Evolutionary conservation across 2,329 filamentous ascomycete genomes (phyloP), one percentile per base, ranked within the genome.

Genomic region (Aspergillus proliferans): DNA sequence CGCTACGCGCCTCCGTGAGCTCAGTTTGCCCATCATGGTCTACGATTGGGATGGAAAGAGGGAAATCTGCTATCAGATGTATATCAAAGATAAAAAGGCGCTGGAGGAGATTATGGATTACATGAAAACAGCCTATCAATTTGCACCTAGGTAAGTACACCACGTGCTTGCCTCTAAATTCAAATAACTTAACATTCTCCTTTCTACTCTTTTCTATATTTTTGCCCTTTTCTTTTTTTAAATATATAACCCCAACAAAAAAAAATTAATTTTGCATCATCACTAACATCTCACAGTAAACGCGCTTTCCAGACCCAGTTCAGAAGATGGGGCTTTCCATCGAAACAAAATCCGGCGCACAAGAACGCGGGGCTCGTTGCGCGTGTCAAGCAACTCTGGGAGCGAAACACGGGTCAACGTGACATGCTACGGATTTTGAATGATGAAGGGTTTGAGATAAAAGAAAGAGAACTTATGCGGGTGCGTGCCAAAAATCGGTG

Each of bases 301-400:
- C 83, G 87, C 52, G 84, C 85, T 40, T 88, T 85, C 53, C 86
- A 89, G 66, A 82, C 78, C 3, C 85, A 89, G 58, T 88, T 90
- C 69, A 85, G 83, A 62, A 77, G 82, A 64, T 93, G 88, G 88
- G 79, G 82, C 6, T 92, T 93, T 58, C 87, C 87, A 12, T 81
- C 78, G 50, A 88, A 88, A 65, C 83, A 87, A 57, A 83, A 84
- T 51, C 83, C 83, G 0, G 83, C 84, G 1, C 81, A 89, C 62
- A 86, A 86, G 61, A 85, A 89, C 63, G 73, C 76, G 12, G 74
- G 73, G 21, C 78, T 92, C 6, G 81, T 87, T 38, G 78, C 77
- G 15, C 81, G 88, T 26, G 78, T 92, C 52, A 84, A 83, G 62
- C 80, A 91, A 69, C 75, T 93, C 59, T 93, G 88, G 88, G 84